A percentile compares a stretch with the other conserved stretches of the same genome.
Conservation (phyloP, 1,284 basidiomycete species). For the Moesziomyces sp. region DNA sequence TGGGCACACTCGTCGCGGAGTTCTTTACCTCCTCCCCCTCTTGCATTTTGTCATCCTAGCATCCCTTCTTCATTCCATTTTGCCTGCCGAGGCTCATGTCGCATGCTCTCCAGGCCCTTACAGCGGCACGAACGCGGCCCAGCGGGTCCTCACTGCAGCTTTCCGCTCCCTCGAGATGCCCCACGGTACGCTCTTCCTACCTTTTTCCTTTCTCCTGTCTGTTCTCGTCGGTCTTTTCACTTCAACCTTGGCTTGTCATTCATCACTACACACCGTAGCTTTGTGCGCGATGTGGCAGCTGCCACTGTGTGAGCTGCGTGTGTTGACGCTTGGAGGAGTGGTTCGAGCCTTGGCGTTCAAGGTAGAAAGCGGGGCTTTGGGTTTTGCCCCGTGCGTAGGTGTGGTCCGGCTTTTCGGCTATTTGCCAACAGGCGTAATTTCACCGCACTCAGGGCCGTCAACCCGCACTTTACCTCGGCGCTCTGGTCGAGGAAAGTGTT, state of each 20-base stretch:
- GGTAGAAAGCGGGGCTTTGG: too few species aligned
- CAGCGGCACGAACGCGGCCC: neutral
- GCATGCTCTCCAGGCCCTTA: neutral
- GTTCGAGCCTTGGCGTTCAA: too few species aligned
- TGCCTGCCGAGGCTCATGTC: neutral
- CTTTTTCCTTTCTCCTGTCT: neutral
- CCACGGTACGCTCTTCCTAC: neutral
- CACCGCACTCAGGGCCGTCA: too few species aligned
- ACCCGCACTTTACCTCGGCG: too few species aligned
- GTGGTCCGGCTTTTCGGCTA: too few species aligned
- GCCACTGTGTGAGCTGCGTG: neutral
- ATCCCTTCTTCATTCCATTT: neutral
- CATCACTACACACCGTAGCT: conserved; percentile 21
- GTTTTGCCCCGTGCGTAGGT: too few species aligned
- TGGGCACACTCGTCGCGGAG: neutral
- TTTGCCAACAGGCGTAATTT: too few species aligned
- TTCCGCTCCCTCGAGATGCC: neutral
- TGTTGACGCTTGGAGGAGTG: neutral
- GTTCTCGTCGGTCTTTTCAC: neutral
- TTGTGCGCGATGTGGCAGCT: conserved; percentile 3
- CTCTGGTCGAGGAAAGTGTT: too few species aligned
- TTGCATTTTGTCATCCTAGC: conserved; percentile 7
- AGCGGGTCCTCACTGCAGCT: neutral
- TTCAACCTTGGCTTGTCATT: neutral
- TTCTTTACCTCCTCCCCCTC: neutral